A percentile compares a stretch with the other conserved stretches of the same genome.
Evolutionary conservation across 116 monocot species (phyloP).

Genomic region (Trichopus zeylanicus): DNA sequence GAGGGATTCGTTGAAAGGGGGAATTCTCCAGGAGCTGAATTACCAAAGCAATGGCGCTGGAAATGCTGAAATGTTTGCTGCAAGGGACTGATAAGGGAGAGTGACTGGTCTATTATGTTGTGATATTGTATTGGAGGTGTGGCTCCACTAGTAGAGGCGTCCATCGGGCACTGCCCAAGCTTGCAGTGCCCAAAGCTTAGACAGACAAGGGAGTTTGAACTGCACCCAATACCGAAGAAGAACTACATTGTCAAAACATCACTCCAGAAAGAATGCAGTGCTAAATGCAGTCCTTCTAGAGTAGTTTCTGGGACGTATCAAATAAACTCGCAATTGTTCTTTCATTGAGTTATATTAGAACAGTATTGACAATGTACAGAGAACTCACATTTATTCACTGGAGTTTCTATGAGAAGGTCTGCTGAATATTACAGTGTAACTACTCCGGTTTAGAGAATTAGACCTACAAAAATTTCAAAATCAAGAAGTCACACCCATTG

Average conservation of each 20-base stretch:
- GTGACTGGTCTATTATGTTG: slow-evolving; percentile 56
- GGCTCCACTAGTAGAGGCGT: slow-evolving; percentile 50
- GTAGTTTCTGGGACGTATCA: too few species aligned
- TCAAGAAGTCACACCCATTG: not conserved
- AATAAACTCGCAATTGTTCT: slow-evolving; percentile 1
- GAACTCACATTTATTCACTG: too few species aligned
- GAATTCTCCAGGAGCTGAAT: slow-evolving; percentile 69
- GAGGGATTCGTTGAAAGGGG: slow-evolving; percentile 79
- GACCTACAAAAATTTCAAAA: slow-evolving; percentile 1
- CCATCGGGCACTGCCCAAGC: slow-evolving; percentile 50
- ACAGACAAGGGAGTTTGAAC: slow-evolving; percentile 1
- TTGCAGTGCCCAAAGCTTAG: slow-evolving; percentile 34
- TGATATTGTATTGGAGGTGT: slow-evolving; percentile 48
- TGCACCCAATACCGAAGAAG: not conserved
- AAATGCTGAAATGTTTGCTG: slow-evolving; percentile 48
- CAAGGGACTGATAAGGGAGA: slow-evolving; percentile 43
- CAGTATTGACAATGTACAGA: not conserved
- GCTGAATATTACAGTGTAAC: too few species aligned
- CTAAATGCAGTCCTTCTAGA: too few species aligned
- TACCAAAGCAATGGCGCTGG: slow-evolving; percentile 65
- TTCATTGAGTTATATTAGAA: not conserved
- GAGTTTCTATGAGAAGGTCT: too few species aligned
- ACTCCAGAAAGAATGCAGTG: not conserved
- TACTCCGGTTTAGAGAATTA: not conserved
- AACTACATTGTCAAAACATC: slow-evolving; percentile 1